These are phyloP conservation scores for Suhomyces xylopsoci DNA, from an alignment of 805 yeast genomes.

Conservation along the genomic window DNA sequence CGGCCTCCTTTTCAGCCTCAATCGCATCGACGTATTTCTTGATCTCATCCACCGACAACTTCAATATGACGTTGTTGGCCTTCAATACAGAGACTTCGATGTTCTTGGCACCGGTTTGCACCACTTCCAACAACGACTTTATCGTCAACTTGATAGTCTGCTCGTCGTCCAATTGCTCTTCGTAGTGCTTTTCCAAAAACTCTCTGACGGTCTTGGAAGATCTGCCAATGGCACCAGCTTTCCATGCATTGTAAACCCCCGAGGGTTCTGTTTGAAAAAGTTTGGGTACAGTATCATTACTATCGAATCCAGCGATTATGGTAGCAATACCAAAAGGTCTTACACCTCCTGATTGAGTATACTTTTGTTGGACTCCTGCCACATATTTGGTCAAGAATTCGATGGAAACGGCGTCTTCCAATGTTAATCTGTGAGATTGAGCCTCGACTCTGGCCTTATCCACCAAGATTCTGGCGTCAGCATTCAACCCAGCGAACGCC, in stretches of 20 bases:
- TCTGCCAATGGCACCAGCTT: slow-evolving; percentile 95
- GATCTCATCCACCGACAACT: slow-evolving; percentile 67
- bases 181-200: slow-evolving; percentile 85
- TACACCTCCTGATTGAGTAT: slow-evolving; percentile 97
- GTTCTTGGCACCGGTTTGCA: slow-evolving; percentile 95
- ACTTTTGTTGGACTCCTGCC: slow-evolving; percentile 97
- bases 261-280: slow-evolving; percentile 96
- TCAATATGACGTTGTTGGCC: slow-evolving; percentile 59
- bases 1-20: slow-evolving; percentile 84
- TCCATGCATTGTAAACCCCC: slow-evolving; percentile 97
- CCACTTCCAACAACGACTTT: slow-evolving; percentile 88
- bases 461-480: slow-evolving; percentile 94
- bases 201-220: slow-evolving; percentile 94
- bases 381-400: slow-evolving; percentile 91
- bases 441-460: slow-evolving; percentile 97
- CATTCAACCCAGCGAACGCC: slow-evolving; percentile 96
- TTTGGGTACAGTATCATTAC: slow-evolving; percentile 73
- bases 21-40: slow-evolving; percentile 73
- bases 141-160: slow-evolving; percentile 79
- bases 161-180: slow-evolving; percentile 58
- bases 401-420: slow-evolving; percentile 89
- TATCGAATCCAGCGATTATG: slow-evolving; percentile 92
- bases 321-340: slow-evolving; percentile 97
- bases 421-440: slow-evolving; percentile 87
- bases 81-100: slow-evolving; percentile 88